Conservation (phyloP, 179 eudicot species). For the Silene noctiflora region DNA sequence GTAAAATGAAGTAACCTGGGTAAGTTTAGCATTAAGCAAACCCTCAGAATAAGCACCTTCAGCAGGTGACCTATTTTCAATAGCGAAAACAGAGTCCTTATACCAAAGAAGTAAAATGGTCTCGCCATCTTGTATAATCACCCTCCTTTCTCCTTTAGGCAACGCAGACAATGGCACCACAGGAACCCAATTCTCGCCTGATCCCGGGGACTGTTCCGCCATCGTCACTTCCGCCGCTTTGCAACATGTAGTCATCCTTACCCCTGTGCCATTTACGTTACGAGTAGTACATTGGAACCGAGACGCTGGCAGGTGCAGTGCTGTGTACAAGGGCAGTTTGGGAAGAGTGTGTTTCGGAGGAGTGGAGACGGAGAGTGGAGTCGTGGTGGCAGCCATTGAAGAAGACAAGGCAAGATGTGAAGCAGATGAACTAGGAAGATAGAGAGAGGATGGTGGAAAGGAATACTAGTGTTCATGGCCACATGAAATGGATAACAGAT, state of each 20-base stretch:
- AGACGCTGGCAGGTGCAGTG: not conserved
- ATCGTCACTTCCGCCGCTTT: constrained; percentile 58
- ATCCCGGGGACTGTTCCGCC: constrained; percentile 35
- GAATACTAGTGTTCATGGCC: not conserved
- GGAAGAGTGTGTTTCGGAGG: constrained; percentile 15
- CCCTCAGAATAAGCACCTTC: constrained; percentile 97
- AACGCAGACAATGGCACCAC: constrained; percentile 89
- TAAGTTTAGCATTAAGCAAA: constrained; percentile 91
- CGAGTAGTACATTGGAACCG: not conserved
- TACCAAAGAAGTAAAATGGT: constrained; percentile 76
- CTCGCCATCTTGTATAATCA: constrained; percentile 84
- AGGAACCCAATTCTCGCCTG: constrained; percentile 65
- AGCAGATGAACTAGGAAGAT: not conserved
- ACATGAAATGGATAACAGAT: not conserved
- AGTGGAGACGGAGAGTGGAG: constrained; percentile 23
- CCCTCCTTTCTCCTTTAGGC: constrained; percentile 95
- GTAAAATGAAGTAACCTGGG: constrained; percentile 45
- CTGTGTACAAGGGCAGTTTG: not conserved
- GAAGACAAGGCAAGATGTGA: not conserved
- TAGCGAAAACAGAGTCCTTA: constrained; percentile 70
- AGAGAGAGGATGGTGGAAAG: not conserved
- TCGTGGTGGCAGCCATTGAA: constrained; percentile 13
- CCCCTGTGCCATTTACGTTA: not conserved
- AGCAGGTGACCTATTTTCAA: constrained; percentile 95
- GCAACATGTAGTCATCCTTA: constrained; percentile 24